Evolutionary conservation across 129 eudicot species (phyloP).

Genomic region (Escallonia herrerae): DNA sequence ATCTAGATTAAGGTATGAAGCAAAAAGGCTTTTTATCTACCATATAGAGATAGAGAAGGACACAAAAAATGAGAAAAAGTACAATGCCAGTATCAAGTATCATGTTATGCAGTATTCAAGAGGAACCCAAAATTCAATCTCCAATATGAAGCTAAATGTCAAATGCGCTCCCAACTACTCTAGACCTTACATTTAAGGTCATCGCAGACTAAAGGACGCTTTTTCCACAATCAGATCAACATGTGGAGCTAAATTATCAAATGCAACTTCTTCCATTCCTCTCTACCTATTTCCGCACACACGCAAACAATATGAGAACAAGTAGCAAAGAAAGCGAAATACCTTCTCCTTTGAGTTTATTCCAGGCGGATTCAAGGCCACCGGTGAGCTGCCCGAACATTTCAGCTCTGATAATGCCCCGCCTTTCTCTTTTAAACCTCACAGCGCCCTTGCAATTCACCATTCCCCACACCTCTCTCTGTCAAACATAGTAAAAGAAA

Average conservation of each 20-base stretch:
- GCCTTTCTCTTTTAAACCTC: constrained; percentile 24
- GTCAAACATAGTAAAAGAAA: not conserved
- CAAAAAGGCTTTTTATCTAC: too few relatives aligned
- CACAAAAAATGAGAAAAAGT: too few relatives aligned
- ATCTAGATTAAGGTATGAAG: too few relatives aligned
- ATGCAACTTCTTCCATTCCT: not conserved
- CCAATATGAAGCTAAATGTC: too few relatives aligned
- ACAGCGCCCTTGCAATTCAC: constrained; percentile 31
- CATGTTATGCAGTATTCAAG: too few relatives aligned
- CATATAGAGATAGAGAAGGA: too few relatives aligned
- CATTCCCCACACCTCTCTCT: constrained; percentile 66
- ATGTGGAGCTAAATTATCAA: not conserved
- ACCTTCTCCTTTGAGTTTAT: constrained; percentile 94
- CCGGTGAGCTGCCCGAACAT: constrained; percentile 93
- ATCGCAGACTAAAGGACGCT: too few relatives aligned
- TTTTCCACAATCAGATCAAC: not conserved
- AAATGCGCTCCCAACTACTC: too few relatives aligned
- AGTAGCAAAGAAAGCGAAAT: not conserved
- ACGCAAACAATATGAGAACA: not conserved
- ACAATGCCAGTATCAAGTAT: too few relatives aligned
- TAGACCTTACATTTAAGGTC: too few relatives aligned
- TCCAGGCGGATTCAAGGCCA: constrained; percentile 97
- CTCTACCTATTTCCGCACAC: not conserved
- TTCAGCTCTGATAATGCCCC: constrained; percentile 60
- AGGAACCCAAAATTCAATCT: too few relatives aligned